Conservation (phyloP, 768 basidiomycete genomes). For the Boletus tylopilopsis region DNA sequence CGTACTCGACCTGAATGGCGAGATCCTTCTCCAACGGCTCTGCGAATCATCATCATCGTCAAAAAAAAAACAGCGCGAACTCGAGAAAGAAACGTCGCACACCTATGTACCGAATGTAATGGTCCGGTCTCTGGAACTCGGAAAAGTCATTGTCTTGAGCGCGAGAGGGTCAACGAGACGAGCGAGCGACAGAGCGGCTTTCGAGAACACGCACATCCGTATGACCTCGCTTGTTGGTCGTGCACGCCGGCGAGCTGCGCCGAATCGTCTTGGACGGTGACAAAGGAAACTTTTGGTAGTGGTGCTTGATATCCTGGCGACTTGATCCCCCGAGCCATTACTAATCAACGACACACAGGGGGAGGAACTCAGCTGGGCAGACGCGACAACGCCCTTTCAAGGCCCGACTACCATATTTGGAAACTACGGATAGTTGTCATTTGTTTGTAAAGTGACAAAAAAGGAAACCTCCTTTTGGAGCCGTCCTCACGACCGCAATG, state of each 20-base stretch:
- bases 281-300: slow-evolving; percentile 67
- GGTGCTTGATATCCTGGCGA: slow-evolving; percentile 35
- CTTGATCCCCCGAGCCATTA: slow-evolving; percentile 39
- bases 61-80: slow-evolving; percentile 5
- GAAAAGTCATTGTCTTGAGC: slow-evolving; percentile 61
- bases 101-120: slow-evolving; percentile 93
- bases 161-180: slow-evolving; percentile 13
- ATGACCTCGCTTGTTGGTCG: slow-evolving; percentile 59
- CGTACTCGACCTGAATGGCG: slow-evolving; percentile 93
- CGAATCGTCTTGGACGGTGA: slow-evolving; percentile 58
- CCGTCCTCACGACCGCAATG: no score
- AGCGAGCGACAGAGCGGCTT: background rate
- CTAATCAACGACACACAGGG: slow-evolving; percentile 14
- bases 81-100: slow-evolving; percentile 18
- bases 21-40: slow-evolving; percentile 93
- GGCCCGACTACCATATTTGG: slow-evolving; percentile 17
- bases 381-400: slow-evolving; percentile 6
- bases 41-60: slow-evolving; percentile 34
- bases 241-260: slow-evolving; percentile 60
- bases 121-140: slow-evolving; percentile 71
- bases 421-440: slow-evolving; percentile 10
- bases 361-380: slow-evolving; percentile 14
- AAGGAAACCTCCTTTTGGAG: slow-evolving; percentile 15
- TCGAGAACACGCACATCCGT: slow-evolving; percentile 60
- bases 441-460: slow-evolving; percentile 8